Evolutionary conservation across 2,329 filamentous ascomycete genomes (phyloP).

Genomic region (Hymenoscyphus fructigenus): DNA sequence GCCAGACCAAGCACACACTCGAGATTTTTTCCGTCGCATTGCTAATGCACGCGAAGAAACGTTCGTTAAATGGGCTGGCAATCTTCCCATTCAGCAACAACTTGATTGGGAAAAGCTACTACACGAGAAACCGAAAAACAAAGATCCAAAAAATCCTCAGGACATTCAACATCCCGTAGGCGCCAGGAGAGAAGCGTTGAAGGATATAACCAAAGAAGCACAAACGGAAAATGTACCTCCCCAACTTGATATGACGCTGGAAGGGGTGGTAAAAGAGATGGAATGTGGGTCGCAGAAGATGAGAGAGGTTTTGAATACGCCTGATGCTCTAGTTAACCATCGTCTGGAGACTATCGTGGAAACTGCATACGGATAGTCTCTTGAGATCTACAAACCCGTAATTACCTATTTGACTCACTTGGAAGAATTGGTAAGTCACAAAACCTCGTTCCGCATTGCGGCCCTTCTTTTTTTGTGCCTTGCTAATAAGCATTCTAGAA

Average conservation of each 20-base stretch:
- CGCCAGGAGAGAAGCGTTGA: neutral
- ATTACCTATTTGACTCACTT: neutral
- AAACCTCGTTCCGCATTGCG: neutral
- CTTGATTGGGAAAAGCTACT: neutral
- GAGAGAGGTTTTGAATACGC: neutral
- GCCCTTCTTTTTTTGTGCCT: neutral
- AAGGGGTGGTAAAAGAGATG: neutral
- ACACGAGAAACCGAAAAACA: neutral
- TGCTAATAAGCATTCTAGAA: neutral
- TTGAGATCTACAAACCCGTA: neutral
- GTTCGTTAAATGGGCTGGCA: neutral
- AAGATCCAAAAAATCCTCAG: no score
- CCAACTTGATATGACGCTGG: neutral
- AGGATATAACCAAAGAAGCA: neutral
- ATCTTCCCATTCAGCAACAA: neutral
- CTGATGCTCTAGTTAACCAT: neutral
- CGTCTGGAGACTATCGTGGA: neutral
- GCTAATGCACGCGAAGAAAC: neutral
- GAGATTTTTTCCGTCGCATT: neutral
- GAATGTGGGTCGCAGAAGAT: neutral
- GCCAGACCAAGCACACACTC: neutral
- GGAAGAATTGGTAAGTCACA: neutral
- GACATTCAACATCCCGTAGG: neutral
- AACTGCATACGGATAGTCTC: neutral
- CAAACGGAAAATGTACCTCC: neutral